Conservation (phyloP, 768 basidiomycete genomes). For the Boletus reticuloceps region DNA sequence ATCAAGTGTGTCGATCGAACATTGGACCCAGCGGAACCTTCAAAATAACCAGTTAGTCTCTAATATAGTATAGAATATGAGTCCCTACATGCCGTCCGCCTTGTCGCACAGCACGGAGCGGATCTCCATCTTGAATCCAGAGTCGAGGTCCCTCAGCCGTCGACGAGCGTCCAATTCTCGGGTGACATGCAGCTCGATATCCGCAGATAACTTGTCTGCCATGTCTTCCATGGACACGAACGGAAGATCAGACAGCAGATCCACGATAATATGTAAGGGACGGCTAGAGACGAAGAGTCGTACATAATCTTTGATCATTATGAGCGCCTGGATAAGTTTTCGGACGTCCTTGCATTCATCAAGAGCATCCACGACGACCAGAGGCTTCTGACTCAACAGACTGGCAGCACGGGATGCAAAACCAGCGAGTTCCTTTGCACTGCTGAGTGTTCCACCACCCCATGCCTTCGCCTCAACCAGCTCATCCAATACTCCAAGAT, state of each 20-base stretch:
- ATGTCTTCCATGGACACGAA: background rate
- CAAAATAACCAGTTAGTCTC: no score
- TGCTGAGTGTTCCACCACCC: no score
- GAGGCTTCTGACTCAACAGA: no score
- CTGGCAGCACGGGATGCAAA: no score
- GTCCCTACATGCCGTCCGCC: slow-evolving; percentile 13
- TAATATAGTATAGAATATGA: background rate
- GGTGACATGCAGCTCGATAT: background rate
- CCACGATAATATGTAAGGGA: background rate
- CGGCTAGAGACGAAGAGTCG: no score
- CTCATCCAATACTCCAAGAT: no score
- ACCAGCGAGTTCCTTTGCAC: no score
- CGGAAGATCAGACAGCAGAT: background rate
- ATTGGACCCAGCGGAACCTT: slow-evolving; percentile 22
- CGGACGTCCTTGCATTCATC: no score
- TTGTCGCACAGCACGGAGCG: background rate
- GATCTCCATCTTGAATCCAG: background rate
- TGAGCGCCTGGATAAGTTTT: no score
- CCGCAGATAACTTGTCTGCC: background rate
- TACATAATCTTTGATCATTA: no score
- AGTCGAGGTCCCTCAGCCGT: background rate
- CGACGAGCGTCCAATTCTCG: background rate
- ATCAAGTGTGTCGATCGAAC: slow-evolving; percentile 11
- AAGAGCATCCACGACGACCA: no score
- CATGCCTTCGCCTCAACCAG: no score